A percentile compares a stretch with the other conserved stretches of the same genome.
These are phyloP conservation scores for Cercospora sp. DNA, from an alignment of 2,329 filamentous ascomycete species.

Conservation along the genomic window DNA sequence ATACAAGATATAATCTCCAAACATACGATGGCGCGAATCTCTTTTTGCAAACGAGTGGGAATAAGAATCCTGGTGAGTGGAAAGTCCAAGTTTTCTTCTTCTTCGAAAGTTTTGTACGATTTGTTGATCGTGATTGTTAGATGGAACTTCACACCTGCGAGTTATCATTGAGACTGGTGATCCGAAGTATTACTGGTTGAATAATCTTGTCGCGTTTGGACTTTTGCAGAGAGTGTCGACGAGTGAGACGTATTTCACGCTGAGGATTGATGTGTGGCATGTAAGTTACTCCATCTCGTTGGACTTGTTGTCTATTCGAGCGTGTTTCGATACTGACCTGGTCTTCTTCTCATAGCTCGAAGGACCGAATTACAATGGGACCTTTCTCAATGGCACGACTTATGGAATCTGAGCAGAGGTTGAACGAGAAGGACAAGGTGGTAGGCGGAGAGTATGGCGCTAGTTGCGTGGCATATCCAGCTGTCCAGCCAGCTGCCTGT, in stretches of 20 bases:
- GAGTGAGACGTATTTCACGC: conserved; percentile 21
- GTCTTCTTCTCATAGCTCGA: conserved; percentile 12
- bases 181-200: conserved; percentile 42
- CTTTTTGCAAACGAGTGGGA: conserved; percentile 39
- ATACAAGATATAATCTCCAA: conserved; percentile 42
- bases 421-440: background rate
- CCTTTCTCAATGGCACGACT: conserved; percentile 25
- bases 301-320: background rate
- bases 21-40: conserved; percentile 41
- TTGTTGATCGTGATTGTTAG: background rate
- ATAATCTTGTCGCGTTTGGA: conserved; percentile 38
- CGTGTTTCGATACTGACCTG: background rate
- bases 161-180: conserved; percentile 41
- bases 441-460: background rate
- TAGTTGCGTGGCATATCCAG: background rate
- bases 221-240: conserved; percentile 20
- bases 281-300: conserved; percentile 23
- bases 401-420: conserved; percentile 9
- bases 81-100: background rate
- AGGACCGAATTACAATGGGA: conserved; percentile 22
- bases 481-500: background rate
- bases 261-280: conserved; percentile 35
- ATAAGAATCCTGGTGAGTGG: conserved; percentile 27
- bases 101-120: background rate
- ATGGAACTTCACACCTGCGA: conserved; percentile 37